Base-by-base conservation (phyloP, 2,329 filamentous ascomycete species). In the Xylariaceae sp. region DNA sequence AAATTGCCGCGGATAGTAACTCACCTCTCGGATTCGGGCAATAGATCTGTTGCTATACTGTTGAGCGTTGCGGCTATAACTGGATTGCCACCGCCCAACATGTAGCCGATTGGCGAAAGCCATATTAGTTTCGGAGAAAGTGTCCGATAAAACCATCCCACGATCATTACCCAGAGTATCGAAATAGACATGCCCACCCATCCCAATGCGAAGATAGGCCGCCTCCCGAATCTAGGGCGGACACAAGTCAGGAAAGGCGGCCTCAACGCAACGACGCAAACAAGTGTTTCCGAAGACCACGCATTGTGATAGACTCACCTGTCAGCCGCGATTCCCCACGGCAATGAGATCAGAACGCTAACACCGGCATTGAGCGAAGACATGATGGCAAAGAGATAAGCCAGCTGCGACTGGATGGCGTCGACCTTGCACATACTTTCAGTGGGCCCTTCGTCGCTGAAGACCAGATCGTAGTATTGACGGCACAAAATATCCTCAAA, bases 401-500 rank as follows among this genome's bases (percentile, higher is more conserved):
- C 71, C 16, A 74, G 57, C 49, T 67, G 60, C 13, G 66, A 63
- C 57, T 74, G 71, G 26, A 74, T 66, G 26, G 61, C 57, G 42
- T 71, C 65, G 4, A 57, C 65, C 58, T 74, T 74, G 58, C 72
- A 74, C 44, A 66, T 44, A 8, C 40, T 56, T 58, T 74, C 72
- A 26, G 71, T 72, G 1, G 67, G 63, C 41, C 60, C 58, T 13
- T 50, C 54, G 13, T 37, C n/a, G 39, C 55, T 47, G 7, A 34
- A 52, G 10, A 62, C 61, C 19, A 60, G 41, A 16, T 65, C 68
- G 51, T 72, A 73, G 49, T 71, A 68, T 40, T 63, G 52, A 49
- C 68, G 70, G 57, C 72, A 75, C 18, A 73, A 57, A 32, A 73
- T 68, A 58, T 74, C 70, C 55, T 74, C 72, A 39, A 67, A 67